A percentile compares a stretch with the other conserved stretches of the same genome.
Evolutionary conservation across 2,329 filamentous ascomycete species (phyloP).

Genomic region (Neophaeococcomyces mojaviensis): DNA sequence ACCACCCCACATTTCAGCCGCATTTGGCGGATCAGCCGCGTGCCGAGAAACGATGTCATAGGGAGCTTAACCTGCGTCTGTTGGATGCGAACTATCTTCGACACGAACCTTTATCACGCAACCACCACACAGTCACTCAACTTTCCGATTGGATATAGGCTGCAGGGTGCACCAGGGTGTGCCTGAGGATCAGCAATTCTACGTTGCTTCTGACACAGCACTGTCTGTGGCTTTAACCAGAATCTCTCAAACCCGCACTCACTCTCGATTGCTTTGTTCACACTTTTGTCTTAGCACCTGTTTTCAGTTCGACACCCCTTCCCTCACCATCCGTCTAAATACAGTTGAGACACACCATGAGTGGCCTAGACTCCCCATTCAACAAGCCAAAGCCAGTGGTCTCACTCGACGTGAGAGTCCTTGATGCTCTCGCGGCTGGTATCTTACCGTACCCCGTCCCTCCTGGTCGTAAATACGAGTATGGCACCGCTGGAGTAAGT

Average conservation of each 20-base stretch:
- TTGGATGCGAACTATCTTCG: slow-evolving; percentile 1
- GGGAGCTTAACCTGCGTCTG: background rate
- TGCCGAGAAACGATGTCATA: background rate
- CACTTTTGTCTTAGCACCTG: background rate
- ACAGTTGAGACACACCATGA: background rate
- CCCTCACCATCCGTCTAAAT: background rate
- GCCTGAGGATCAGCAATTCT: slow-evolving; percentile 9
- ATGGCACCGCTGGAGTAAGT: slow-evolving; percentile 56
- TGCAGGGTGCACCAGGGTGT: background rate
- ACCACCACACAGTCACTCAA: background rate
- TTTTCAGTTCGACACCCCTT: background rate
- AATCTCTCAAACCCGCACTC: background rate
- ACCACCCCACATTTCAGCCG: slow-evolving; percentile 4
- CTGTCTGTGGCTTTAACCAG: background rate
- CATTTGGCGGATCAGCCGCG: background rate
- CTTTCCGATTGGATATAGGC: slow-evolving; percentile 7
- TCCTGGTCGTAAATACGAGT: slow-evolving; percentile 45
- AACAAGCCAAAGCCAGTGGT: slow-evolving; percentile 23
- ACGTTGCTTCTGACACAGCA: slow-evolving; percentile 2
- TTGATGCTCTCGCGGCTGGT: slow-evolving; percentile 40
- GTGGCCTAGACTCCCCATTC: slow-evolving; percentile 13
- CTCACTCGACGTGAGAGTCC: slow-evolving; percentile 26
- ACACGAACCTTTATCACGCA: slow-evolving; percentile 5
- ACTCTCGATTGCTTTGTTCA: background rate
- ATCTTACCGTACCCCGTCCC: slow-evolving; percentile 44